Base-by-base conservation (phyloP, 1,284 basidiomycete genomes). In the Leccinum subrobustum region DNA sequence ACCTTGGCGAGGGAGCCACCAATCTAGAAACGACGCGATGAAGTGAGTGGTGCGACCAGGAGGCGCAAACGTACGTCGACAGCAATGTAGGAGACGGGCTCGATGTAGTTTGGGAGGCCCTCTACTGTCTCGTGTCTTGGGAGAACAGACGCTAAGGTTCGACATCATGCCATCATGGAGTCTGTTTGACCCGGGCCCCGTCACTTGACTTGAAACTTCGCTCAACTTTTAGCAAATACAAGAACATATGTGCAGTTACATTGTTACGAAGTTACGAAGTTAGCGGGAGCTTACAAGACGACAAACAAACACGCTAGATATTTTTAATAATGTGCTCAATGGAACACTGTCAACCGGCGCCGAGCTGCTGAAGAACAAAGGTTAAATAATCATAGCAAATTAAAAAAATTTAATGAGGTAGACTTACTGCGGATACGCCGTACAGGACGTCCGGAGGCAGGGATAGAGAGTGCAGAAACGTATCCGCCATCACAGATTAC, bases 1-100 rank as follows among this genome's bases (percentile, higher is more conserved):
- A 99, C 93, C 77, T 99, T 99, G 63, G 96, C 96, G 12, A 99
- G 81, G 4, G 96, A 98, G 37, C 96, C 96, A 42, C 97, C 96
- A 70, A 99, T 91, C 95, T 97, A 71, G 29, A 35, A 54, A 56
- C 37, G 52, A 37, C 18, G 54, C 11, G 27, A 53, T 62, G 48
- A 66, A 48, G 7, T 52, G 27, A 25, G 44, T 7, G 18, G 56
- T 51, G 58, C 47, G 50, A 47, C 51, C 59, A 51, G 20, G 23
- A 57, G 53, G 33, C 56, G 39, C 8, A 20, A 7, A 86, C 93
- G 81, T 73, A 95, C 95, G 73, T 98, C 95, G 60, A 97, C 88
- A 6, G 95, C 95, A 61, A 97, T 95, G 75, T 96, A 93, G 39
- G 94, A 96, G n/a, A 97, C 90, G 12, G 93, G 92, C 76, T 98